Evolutionary conservation across 2,329 filamentous ascomycete species (phyloP).

Genomic region (Lasiodiplodia citricola): DNA sequence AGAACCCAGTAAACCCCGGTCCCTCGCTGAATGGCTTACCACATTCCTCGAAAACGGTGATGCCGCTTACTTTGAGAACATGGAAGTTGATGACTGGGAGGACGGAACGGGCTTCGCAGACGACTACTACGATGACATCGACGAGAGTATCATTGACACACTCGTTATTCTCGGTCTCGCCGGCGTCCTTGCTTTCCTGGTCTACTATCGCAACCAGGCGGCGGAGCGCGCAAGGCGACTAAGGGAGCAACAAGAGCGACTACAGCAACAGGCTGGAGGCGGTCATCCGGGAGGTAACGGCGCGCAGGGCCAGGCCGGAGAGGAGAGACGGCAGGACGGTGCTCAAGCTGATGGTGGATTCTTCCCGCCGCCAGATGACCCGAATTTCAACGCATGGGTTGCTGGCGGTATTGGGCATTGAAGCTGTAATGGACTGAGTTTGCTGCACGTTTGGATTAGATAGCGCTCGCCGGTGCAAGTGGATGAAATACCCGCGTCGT

Average conservation of each 20-base stretch:
- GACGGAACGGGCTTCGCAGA: slow-evolving; percentile 56
- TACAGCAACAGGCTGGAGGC: slow-evolving; percentile 29
- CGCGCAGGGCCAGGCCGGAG: slow-evolving; percentile 34
- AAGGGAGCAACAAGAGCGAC: slow-evolving; percentile 38
- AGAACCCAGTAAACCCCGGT: slow-evolving; percentile 76
- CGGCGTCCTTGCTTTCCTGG: slow-evolving; percentile 73
- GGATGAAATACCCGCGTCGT: neutral
- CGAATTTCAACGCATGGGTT: slow-evolving; percentile 71
- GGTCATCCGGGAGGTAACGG: neutral
- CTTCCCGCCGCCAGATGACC: slow-evolving; percentile 70
- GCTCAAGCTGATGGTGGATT: slow-evolving; percentile 57
- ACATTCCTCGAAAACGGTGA: slow-evolving; percentile 74
- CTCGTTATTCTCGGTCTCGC: slow-evolving; percentile 81
- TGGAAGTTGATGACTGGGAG: slow-evolving; percentile 53
- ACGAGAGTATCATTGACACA: slow-evolving; percentile 83
- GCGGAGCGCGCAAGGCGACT: slow-evolving; percentile 45
- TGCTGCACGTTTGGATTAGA: neutral
- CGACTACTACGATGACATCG: slow-evolving; percentile 66
- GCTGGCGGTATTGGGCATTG: slow-evolving; percentile 70
- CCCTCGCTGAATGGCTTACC: slow-evolving; percentile 82
- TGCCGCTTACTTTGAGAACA: slow-evolving; percentile 62
- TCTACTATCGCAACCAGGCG: slow-evolving; percentile 78
- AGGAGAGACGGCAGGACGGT: slow-evolving; percentile 41
- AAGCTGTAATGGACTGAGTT: neutral
- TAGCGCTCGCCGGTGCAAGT: neutral